These are phyloP conservation scores for Dianthus caryophyllus DNA, from an alignment of 148 eudicot species.

Conservation along the genomic window DNA sequence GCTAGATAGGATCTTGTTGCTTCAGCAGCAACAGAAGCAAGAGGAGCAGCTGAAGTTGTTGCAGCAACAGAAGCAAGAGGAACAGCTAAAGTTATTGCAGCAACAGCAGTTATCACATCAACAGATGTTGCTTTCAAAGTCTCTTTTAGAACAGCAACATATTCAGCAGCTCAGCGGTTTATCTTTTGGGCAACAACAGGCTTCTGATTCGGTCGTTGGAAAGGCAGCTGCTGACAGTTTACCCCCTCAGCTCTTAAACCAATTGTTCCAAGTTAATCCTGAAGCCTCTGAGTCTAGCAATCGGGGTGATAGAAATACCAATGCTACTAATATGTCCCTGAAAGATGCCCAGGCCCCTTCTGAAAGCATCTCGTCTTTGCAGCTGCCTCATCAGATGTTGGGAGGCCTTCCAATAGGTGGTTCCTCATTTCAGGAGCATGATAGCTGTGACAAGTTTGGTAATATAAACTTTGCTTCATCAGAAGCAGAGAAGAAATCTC, in stretches of 20 bases:
- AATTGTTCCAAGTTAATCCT: constrained; percentile 46
- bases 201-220: constrained; percentile 35
- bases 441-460: constrained; percentile 25
- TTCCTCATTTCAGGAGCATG: constrained; percentile 29
- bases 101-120: constrained; percentile 46
- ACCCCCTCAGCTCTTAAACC: constrained; percentile 35
- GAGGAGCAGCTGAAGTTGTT: constrained; percentile 66
- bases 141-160: constrained; percentile 58
- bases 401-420: constrained; percentile 34
- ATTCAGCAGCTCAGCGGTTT: constrained; percentile 45
- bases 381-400: constrained; percentile 60
- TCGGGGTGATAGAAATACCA: constrained; percentile 33
- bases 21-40: constrained; percentile 75
- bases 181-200: constrained; percentile 45
- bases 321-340: constrained; percentile 30
- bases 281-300: constrained; percentile 40
- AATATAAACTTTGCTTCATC: constrained; percentile 21
- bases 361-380: constrained; percentile 37
- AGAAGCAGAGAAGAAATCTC: constrained; percentile 24
- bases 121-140: constrained; percentile 74
- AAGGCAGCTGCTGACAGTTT: constrained; percentile 35
- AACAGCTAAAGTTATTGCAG: constrained; percentile 59
- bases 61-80: constrained; percentile 67
- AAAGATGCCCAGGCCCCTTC: constrained; percentile 40
- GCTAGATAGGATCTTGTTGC: constrained; percentile 69